phyloP scores from a whole-genome alignment of 371 early-diverging fungal species.

The Syncephalastrum racemosum region DNA sequence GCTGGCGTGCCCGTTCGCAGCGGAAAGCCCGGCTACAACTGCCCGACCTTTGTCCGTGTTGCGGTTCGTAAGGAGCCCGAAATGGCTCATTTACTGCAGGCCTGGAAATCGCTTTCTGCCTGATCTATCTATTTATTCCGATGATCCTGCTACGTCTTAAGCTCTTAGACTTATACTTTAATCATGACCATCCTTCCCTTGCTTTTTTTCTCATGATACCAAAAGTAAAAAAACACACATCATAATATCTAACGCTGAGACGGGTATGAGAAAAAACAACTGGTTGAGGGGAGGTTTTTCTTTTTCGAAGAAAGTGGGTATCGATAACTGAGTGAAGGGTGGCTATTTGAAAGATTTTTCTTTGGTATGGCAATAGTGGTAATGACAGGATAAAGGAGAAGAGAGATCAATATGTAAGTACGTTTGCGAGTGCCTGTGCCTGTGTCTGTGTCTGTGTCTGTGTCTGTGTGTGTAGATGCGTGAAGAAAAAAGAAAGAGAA shows the following conservation, averaged over 20 bases:
- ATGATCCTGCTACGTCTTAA: neutral
- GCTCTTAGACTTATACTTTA: neutral
- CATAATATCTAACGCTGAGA: neutral
- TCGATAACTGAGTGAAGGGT: no score
- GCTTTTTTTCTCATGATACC: neutral
- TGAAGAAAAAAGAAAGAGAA: conserved; percentile 1
- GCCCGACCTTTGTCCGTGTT: conserved; percentile 72
- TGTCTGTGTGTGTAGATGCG: no score
- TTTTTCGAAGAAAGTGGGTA: no score
- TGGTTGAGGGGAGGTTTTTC: no score
- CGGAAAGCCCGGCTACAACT: conserved; percentile 78
- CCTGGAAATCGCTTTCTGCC: conserved; percentile 55
- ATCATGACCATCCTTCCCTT: neutral
- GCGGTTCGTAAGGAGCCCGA: conserved; percentile 74
- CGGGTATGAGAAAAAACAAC: no score
- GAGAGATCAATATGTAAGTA: no score
- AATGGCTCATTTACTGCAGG: conserved; percentile 60
- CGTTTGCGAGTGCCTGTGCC: no score
- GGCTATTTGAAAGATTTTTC: no score
- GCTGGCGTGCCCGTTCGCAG: conserved; percentile 85
- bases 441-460: no score
- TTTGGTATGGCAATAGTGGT: no score
- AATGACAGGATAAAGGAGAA: no score
- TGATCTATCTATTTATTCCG: neutral
- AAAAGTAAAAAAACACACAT: neutral